Percentiles rank a stretch among this genome's conserved stretches.
These are phyloP conservation scores for Paramecium caudatum DNA, from an alignment of 73 alveolate genomes.

Conservation along the genomic window DNA sequence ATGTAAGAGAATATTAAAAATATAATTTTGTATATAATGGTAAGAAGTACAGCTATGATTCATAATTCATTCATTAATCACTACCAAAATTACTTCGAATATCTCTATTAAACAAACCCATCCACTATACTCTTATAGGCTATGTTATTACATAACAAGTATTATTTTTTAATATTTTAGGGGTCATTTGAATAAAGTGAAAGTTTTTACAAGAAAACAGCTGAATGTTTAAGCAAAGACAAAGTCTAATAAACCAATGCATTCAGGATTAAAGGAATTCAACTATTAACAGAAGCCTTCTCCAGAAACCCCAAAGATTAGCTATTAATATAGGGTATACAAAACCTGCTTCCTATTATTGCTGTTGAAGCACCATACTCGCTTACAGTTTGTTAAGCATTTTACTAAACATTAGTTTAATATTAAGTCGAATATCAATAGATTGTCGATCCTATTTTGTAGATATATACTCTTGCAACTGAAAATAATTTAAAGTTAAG, in stretches of 20 bases:
- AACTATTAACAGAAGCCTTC: not conserved
- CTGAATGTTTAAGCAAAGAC: not conserved
- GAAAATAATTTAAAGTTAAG: constrained; percentile 1
- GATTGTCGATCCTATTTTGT: not conserved
- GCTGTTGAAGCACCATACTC: constrained; percentile 25
- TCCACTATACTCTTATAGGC: constrained; percentile 3
- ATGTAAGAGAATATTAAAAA: not conserved
- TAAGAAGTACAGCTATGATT: constrained; percentile 43
- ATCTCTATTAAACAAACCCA: not conserved
- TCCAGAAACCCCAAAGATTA: not conserved
- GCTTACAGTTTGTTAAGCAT: not conserved
- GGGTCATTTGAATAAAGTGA: constrained; percentile 27
- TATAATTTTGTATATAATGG: constrained; percentile 54
- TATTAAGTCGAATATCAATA: not conserved
- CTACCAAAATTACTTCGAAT: constrained; percentile 16
- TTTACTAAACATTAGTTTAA: not conserved
- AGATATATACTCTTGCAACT: not conserved
- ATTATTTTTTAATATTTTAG: not conserved
- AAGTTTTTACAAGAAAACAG: not conserved
- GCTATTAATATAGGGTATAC: not conserved
- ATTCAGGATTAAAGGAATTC: constrained; percentile 24
- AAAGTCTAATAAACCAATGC: not conserved
- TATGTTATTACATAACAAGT: constrained; percentile 21
- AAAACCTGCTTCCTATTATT: not conserved
- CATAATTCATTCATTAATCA: not conserved